These are phyloP conservation scores for Arthrobotrys conoides DNA, from an alignment of 2,329 filamentous ascomycete species.

Conservation along the genomic window DNA sequence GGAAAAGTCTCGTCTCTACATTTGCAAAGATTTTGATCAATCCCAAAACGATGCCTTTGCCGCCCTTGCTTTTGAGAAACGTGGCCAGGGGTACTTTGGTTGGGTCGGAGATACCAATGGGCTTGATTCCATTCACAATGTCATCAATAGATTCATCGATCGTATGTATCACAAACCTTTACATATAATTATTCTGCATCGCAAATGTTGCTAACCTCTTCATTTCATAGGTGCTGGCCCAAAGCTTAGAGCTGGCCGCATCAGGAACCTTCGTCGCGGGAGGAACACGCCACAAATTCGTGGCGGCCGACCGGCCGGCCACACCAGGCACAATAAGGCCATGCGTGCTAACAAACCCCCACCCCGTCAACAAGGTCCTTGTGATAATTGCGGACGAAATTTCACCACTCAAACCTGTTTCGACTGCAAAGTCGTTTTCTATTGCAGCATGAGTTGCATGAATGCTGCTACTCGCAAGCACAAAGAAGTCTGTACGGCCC, in stretches of 20 bases:
- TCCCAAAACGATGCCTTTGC: not conserved
- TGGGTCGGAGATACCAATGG: constrained; percentile 37
- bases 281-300: not conserved
- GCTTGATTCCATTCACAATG: not conserved
- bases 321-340: not conserved
- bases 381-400: constrained; percentile 35
- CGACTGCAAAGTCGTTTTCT: constrained; percentile 44
- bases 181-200: not conserved
- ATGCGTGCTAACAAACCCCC: constrained; percentile 7
- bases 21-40: constrained; percentile 22
- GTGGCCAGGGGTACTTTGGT: constrained; percentile 25
- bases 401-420: constrained; percentile 27
- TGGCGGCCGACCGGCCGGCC: not conserved
- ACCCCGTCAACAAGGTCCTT: constrained; percentile 23
- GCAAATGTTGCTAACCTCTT: not conserved
- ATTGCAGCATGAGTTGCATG: constrained; percentile 40
- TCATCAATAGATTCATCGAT: constrained; percentile 33
- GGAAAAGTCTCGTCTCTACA: constrained; percentile 38
- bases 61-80: constrained; percentile 33
- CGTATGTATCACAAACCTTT: not conserved
- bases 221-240: not conserved
- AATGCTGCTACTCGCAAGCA: constrained; percentile 25
- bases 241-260: not conserved
- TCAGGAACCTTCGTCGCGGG: not conserved
- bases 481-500: constrained; percentile 27